phyloP scores from a whole-genome alignment of 768 basidiomycete genomes.

The Suillus tomentosus region DNA sequence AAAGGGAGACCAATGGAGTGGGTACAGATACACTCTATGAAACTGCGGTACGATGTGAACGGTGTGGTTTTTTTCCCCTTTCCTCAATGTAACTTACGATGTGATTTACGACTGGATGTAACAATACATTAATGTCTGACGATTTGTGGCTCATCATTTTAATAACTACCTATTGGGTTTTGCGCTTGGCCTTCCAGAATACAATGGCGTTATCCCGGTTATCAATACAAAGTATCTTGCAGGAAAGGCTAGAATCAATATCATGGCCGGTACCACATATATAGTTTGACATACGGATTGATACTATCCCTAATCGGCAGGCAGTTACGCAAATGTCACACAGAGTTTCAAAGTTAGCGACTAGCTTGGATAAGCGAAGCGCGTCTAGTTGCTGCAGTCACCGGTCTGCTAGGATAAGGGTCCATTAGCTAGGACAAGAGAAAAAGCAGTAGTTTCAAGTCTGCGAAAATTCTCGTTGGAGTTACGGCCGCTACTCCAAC shows the following conservation, averaged over 20 bases:
- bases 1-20: constrained; percentile 77
- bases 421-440: too few relatives aligned
- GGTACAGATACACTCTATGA: constrained; percentile 69
- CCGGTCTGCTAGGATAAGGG: too few relatives aligned
- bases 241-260: not conserved
- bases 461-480: too few relatives aligned
- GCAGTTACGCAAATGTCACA: too few relatives aligned
- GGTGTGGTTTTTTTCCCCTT: not conserved
- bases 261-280: not conserved
- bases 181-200: not conserved
- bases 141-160: not conserved
- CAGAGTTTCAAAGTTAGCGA: too few relatives aligned
- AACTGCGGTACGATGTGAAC: not conserved
- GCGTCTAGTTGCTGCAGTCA: too few relatives aligned
- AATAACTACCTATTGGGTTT: not conserved
- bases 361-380: too few relatives aligned
- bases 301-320: too few relatives aligned
- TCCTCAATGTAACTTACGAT: not conserved
- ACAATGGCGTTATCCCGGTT: not conserved
- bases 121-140: not conserved
- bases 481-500: too few relatives aligned
- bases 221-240: not conserved
- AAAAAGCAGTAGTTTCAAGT: too few relatives aligned
- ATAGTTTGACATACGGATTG: too few relatives aligned
- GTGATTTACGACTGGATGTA: constrained; percentile 1